Percentiles rank a stretch among this genome's conserved stretches.
Evolutionary conservation across 306 rosid species (phyloP).

Genomic region (Fragaria ananassa): DNA sequence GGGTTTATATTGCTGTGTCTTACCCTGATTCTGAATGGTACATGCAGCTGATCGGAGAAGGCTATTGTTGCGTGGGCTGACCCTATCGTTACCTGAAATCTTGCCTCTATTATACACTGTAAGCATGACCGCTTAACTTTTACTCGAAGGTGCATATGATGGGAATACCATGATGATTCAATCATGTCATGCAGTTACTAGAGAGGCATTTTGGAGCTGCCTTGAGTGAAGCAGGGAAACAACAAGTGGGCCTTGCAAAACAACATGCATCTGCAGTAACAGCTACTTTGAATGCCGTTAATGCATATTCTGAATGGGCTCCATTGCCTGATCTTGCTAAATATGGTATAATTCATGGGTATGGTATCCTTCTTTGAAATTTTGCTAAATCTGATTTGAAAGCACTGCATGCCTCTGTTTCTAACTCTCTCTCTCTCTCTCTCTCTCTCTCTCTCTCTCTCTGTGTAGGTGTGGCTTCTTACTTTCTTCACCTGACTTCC

Average conservation of each 20-base stretch:
- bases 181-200: constrained; percentile 61
- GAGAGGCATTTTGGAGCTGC: constrained; percentile 88
- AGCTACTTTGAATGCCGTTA: constrained; percentile 75
- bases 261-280: constrained; percentile 79
- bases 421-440: constrained; percentile 23
- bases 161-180: constrained; percentile 24
- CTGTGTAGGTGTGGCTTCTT: constrained; percentile 82
- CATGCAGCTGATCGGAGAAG: constrained; percentile 79
- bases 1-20: constrained; percentile 20
- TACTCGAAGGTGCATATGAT: constrained; percentile 12
- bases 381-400: constrained; percentile 22
- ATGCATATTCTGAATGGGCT: constrained; percentile 99
- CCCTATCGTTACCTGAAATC: constrained; percentile 82
- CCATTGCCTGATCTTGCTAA: constrained; percentile 87
- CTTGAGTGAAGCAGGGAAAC: constrained; percentile 65
- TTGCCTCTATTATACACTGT: constrained; percentile 78
- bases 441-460: constrained; percentile 22
- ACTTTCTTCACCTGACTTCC: constrained; percentile 84
- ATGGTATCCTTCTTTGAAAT: constrained; percentile 34
- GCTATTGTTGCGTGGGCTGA: constrained; percentile 81
- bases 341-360: constrained; percentile 91
- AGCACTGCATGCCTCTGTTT: constrained; percentile 15
- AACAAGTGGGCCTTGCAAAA: constrained; percentile 69
- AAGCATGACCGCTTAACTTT: constrained; percentile 32
- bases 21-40: constrained; percentile 29